phyloP scores from a whole-genome alignment of 108 stramenopile genomes.

The Thalassiosira profunda region DNA sequence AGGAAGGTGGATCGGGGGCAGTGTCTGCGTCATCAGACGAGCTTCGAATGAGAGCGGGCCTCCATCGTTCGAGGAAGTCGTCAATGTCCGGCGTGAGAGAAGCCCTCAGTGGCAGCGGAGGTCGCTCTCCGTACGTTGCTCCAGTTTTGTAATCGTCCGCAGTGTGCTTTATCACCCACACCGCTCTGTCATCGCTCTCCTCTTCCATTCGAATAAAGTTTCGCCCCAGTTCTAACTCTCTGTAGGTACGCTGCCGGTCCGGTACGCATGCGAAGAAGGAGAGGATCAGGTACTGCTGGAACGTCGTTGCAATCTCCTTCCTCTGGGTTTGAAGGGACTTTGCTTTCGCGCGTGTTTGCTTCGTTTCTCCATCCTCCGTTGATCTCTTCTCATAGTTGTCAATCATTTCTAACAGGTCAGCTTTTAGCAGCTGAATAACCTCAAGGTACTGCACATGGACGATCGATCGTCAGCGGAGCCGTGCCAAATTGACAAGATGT shows the following conservation, averaged over 20 bases:
- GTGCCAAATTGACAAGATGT: too few relatives aligned
- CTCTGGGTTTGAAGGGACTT: constrained; percentile 26
- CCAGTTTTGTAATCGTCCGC: constrained; percentile 87
- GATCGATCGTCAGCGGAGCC: too few relatives aligned
- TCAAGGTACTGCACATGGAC: too few relatives aligned
- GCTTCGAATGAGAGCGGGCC: constrained; percentile 61
- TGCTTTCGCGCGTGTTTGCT: neutral
- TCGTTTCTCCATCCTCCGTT: neutral
- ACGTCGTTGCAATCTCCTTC: constrained; percentile 63
- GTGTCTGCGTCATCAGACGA: constrained; percentile 5
- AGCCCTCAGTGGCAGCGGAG: constrained; percentile 60
- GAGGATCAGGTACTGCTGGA: constrained; percentile 78
- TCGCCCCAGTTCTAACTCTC: constrained; percentile 79
- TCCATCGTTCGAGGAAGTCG: constrained; percentile 75
- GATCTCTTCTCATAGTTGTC: constrained; percentile 13
- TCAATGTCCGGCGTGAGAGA: constrained; percentile 74
- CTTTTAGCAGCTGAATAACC: constrained; percentile 63
- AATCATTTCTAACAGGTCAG: constrained; percentile 50
- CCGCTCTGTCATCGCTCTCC: neutral
- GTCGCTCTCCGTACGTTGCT: constrained; percentile 82
- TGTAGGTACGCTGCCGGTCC: constrained; percentile 86
- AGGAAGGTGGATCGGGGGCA: constrained; percentile 1
- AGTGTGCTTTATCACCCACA: constrained; percentile 74
- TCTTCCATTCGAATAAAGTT: constrained; percentile 53
- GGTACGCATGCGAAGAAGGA: constrained; percentile 83